A percentile compares a stretch with the other conserved stretches of the same genome.
Evolutionary conservation across 2,329 filamentous ascomycete species (phyloP).

Genomic region (Claviceps sp.): DNA sequence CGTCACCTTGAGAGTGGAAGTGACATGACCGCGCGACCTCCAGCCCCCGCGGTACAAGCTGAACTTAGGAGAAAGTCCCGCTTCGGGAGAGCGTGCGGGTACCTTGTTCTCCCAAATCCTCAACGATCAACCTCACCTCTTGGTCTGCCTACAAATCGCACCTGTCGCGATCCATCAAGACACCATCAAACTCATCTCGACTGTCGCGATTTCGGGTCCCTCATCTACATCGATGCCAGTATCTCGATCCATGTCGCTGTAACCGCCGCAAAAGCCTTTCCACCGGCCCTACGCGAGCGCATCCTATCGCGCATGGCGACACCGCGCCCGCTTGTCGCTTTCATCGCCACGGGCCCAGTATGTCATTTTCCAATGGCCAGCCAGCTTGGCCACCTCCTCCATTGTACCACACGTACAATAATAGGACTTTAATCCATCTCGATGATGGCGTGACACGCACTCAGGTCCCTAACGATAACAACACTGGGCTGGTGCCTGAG

Average conservation of each 20-base stretch:
- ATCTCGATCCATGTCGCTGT: conserved; percentile 37
- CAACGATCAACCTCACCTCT: conserved; percentile 37
- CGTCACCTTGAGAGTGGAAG: too few species aligned
- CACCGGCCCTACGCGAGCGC: conserved; percentile 37
- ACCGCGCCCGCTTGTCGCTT: conserved; percentile 31
- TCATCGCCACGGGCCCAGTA: conserved; percentile 39
- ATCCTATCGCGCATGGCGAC: conserved; percentile 42
- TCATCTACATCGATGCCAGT: conserved; percentile 41
- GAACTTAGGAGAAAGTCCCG: conserved; percentile 18
- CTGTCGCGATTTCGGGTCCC: conserved; percentile 23
- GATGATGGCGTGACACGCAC: conserved; percentile 45
- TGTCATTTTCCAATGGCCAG: conserved; percentile 56
- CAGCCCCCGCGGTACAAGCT: neutral
- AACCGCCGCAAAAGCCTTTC: conserved; percentile 30
- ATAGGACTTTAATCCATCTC: conserved; percentile 39
- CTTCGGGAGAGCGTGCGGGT: conserved; percentile 23
- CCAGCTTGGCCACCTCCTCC: conserved; percentile 49
- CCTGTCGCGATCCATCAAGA: conserved; percentile 37
- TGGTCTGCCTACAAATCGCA: conserved; percentile 36
- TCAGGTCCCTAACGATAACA: conserved; percentile 36
- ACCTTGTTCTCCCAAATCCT: conserved; percentile 29
- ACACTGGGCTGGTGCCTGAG: conserved; percentile 43
- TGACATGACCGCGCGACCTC: neutral
- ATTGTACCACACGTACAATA: conserved; percentile 32
- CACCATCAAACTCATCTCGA: conserved; percentile 28